Conservation (phyloP, 2,329 filamentous ascomycete genomes). For the Cytospora piceae region DNA sequence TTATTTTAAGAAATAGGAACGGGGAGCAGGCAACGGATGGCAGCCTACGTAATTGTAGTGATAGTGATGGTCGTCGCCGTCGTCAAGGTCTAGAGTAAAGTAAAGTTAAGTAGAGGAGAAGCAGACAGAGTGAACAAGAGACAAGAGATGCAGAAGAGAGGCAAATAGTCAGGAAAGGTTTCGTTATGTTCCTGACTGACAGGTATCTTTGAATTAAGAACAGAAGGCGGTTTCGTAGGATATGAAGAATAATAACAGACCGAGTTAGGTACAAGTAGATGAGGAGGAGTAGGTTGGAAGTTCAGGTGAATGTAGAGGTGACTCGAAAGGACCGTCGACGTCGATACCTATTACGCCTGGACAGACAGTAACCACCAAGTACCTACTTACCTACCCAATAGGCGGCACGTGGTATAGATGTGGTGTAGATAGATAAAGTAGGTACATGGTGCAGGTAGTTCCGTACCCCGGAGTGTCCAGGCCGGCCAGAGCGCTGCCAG, state of each 20-base stretch:
- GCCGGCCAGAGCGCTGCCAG: no score
- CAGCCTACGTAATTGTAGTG: background rate
- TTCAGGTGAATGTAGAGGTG: background rate
- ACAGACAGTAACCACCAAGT: no score
- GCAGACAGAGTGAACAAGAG: background rate
- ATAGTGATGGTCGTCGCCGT: slow-evolving; percentile 11
- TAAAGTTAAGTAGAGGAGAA: background rate
- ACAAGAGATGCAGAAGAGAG: background rate
- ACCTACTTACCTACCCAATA: no score
- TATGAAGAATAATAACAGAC: slow-evolving; percentile 1
- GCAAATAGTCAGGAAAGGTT: background rate
- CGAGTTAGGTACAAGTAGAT: background rate
- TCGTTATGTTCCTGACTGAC: background rate
- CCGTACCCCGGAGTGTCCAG: background rate
- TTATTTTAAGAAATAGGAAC: slow-evolving; percentile 4
- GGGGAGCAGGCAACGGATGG: background rate
- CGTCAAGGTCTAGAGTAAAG: slow-evolving; percentile 15
- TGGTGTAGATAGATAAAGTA: no score
- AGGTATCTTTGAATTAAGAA: slow-evolving; percentile 7
- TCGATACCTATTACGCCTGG: background rate
- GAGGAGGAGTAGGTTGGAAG: background rate
- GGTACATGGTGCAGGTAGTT: background rate
- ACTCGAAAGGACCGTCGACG: background rate
- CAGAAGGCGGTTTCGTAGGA: background rate
- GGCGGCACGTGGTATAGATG: no score